Percentiles rank a stretch among this genome's conserved stretches.
phyloP scores from a whole-genome alignment of 2,329 filamentous ascomycete genomes.

The Thielaviopsis populi region DNA sequence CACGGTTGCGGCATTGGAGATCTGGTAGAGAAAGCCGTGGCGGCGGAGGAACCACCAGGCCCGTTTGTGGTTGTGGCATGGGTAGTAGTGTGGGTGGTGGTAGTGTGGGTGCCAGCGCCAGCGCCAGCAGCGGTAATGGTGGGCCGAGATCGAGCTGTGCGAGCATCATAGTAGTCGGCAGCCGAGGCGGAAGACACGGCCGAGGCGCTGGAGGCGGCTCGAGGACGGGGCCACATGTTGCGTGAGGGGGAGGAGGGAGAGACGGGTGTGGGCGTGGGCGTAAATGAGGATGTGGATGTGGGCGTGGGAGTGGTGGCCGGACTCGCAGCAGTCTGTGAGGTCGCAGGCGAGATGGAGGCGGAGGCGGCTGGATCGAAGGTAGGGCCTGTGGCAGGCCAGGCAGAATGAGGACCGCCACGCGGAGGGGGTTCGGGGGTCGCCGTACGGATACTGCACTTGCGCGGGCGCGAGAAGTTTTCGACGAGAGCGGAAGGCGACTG shows the following conservation, averaged over 20 bases:
- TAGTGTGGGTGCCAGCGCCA: neutral
- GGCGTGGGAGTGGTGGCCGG: neutral
- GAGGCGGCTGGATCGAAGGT: neutral
- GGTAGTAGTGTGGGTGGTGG: neutral
- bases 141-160: conserved; percentile 19
- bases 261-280: neutral
- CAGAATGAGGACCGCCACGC: conserved; percentile 13
- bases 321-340: neutral
- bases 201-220: conserved; percentile 28
- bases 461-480: conserved; percentile 46
- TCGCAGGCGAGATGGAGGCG: neutral
- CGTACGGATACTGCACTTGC: conserved; percentile 35
- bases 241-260: neutral
- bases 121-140: neutral
- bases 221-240: conserved; percentile 14
- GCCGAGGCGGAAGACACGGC: conserved; percentile 29
- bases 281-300: neutral
- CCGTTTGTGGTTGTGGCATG: neutral
- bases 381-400: neutral
- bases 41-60: neutral
- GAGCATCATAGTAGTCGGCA: conserved; percentile 28
- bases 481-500: conserved; percentile 23
- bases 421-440: conserved; percentile 11
- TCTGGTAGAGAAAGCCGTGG: neutral
- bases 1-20: conserved; percentile 27